Evolutionary conservation across 495 filamentous ascomycete genomes (phyloP).

Genomic region (Podospora didyma): DNA sequence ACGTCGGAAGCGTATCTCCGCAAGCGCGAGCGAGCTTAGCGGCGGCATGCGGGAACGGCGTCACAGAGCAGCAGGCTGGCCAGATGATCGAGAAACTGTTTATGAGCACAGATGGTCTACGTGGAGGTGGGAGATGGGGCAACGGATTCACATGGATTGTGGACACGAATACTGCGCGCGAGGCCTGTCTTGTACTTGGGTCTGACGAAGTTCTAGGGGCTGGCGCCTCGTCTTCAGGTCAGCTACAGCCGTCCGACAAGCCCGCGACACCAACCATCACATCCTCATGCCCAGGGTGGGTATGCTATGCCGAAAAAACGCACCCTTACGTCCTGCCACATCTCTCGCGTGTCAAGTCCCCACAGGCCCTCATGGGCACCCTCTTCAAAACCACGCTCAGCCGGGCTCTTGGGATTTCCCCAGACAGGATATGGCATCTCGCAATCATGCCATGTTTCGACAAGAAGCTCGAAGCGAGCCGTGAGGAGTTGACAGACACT

Average conservation of each 20-base stretch:
- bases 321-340: slow-evolving; percentile 91
- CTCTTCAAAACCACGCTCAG: slow-evolving; percentile 81
- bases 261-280: slow-evolving; percentile 70
- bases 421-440: slow-evolving; percentile 86
- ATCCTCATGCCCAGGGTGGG: slow-evolving; percentile 94
- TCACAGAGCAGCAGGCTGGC: slow-evolving; percentile 68
- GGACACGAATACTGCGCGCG: slow-evolving; percentile 77
- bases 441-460: slow-evolving; percentile 98
- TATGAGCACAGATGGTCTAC: slow-evolving; percentile 62
- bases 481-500: slow-evolving; percentile 81
- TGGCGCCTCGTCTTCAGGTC: slow-evolving; percentile 6
- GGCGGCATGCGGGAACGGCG: slow-evolving; percentile 69
- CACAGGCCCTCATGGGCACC: slow-evolving; percentile 87
- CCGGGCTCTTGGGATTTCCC: slow-evolving; percentile 61
- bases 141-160: slow-evolving; percentile 83
- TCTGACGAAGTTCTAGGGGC: slow-evolving; percentile 65
- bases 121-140: slow-evolving; percentile 61
- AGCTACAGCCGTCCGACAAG: slow-evolving; percentile 3
- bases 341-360: slow-evolving; percentile 85
- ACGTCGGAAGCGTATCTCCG: slow-evolving; percentile 87
- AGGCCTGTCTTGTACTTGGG: slow-evolving; percentile 71
- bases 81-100: slow-evolving; percentile 81
- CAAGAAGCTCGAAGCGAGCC: slow-evolving; percentile 95
- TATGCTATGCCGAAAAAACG: slow-evolving; percentile 97
- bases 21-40: slow-evolving; percentile 86